phyloP scores from a whole-genome alignment of 1,139 yeast genomes.

The Lodderomyces orthopsilosis region DNA sequence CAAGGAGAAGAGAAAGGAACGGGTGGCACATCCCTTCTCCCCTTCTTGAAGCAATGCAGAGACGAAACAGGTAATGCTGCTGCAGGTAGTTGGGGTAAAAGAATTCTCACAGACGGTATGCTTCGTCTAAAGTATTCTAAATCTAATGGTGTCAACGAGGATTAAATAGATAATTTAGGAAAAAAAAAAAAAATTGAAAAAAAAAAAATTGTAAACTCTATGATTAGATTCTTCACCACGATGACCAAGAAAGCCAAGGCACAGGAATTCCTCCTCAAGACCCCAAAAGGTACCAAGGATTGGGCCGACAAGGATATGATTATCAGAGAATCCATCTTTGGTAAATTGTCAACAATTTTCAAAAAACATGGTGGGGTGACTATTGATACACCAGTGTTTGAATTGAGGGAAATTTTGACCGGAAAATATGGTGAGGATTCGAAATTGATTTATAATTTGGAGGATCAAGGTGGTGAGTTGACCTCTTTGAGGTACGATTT shows the following conservation, averaged over 20 bases:
- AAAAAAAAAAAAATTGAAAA: no score
- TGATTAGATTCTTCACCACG: conserved; percentile 9
- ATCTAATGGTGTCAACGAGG: conserved; percentile 32
- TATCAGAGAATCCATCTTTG: conserved; percentile 82
- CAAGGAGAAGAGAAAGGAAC: conserved; percentile 75
- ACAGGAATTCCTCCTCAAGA: conserved; percentile 67
- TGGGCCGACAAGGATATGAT: conserved; percentile 99
- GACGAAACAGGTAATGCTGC: conserved; percentile 95
- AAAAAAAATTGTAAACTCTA: conserved; percentile 5
- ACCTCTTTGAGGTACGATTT: conserved; percentile 93
- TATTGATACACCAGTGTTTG: conserved; percentile 96
- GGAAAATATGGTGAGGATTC: conserved; percentile 99
- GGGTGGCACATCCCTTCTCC: conserved; percentile 89
- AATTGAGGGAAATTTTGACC: conserved; percentile 87
- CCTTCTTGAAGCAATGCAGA: conserved; percentile 90
- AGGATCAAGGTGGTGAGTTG: conserved; percentile 98
- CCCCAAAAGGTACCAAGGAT: conserved; percentile 97
- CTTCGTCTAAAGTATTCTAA: conserved; percentile 44
- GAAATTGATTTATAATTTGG: conserved; percentile 87
- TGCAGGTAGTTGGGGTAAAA: conserved; percentile 85
- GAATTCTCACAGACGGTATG: conserved; percentile 41
- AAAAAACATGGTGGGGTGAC: conserved; percentile 97
- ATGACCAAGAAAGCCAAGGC: conserved; percentile 30
- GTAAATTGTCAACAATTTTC: conserved; percentile 67
- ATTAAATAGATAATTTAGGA: conserved; percentile 12